Evolutionary conservation across 306 rosid genomes (phyloP).

Genomic region (Acacia crassicarpa): DNA sequence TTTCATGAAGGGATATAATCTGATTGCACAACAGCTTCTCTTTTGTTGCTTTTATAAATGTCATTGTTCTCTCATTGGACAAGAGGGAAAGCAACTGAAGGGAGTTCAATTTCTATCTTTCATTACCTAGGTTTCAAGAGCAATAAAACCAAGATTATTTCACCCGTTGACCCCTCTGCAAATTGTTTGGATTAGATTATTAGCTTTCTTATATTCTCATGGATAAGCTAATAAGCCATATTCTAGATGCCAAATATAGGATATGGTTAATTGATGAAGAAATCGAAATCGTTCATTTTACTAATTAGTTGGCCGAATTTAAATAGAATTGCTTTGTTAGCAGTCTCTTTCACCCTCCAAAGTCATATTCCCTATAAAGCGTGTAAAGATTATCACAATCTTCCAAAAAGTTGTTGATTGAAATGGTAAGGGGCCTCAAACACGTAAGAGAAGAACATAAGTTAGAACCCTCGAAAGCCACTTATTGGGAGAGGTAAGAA

Average conservation of each 20-base stretch:
- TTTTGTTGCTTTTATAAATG: neutral
- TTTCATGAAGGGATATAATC: slow-evolving; percentile 1
- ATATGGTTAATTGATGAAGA: neutral
- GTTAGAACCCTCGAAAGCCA: too few species aligned
- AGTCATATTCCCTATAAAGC: too few species aligned
- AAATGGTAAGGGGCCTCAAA: too few species aligned
- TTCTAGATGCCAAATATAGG: neutral
- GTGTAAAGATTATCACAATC: too few species aligned
- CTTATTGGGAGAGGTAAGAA: too few species aligned
- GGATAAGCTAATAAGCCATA: neutral
- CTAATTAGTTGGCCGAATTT: neutral
- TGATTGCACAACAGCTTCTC: neutral
- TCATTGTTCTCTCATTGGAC: neutral
- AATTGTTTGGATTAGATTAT: neutral
- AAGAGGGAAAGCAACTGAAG: neutral
- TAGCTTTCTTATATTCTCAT: neutral
- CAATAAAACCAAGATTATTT: neutral
- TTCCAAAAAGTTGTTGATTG: too few species aligned
- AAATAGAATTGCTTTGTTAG: too few species aligned
- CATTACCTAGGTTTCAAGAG: slow-evolving; percentile 5
- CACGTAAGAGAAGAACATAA: too few species aligned
- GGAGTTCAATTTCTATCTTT: neutral
- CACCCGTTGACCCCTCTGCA: neutral
- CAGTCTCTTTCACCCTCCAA: too few species aligned
- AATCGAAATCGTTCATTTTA: slow-evolving; percentile 4